phyloP scores from a whole-genome alignment of 78 protist species.

The Chrysochromulina tobinii region DNA sequence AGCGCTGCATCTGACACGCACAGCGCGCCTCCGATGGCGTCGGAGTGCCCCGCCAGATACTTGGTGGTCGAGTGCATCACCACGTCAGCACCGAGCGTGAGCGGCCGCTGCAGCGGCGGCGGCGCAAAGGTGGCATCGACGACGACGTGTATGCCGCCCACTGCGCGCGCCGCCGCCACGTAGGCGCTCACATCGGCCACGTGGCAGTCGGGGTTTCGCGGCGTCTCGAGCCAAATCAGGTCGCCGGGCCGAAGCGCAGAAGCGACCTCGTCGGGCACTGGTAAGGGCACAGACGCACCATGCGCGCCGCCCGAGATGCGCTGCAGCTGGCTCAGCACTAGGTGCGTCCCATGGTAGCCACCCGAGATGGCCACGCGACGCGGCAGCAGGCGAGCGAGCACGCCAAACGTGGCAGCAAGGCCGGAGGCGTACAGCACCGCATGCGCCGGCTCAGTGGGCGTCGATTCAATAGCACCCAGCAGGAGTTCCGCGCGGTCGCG shows the following conservation, averaged over 20 bases:
- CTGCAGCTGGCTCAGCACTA: not conserved
- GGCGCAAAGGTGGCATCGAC: conserved; percentile 49
- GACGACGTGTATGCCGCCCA: conserved; percentile 3
- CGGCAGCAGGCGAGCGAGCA: not conserved
- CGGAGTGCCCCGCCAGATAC: conserved; percentile 36
- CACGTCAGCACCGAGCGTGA: conserved; percentile 35
- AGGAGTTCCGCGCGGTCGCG: not conserved
- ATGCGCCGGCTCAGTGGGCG: not conserved
- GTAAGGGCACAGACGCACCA: not conserved
- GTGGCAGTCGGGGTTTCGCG: conserved; percentile 24
- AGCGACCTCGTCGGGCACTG: not conserved
- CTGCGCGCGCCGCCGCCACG: not conserved
- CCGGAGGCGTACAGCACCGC: conserved; percentile 38
- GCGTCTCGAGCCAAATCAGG: conserved; percentile 40
- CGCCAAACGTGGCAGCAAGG: conserved; percentile 11
- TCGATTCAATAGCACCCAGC: not conserved
- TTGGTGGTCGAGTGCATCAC: conserved; percentile 51
- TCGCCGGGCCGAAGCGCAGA: not conserved
- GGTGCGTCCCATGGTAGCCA: conserved; percentile 39
- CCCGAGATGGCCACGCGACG: not conserved
- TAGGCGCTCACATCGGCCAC: not conserved
- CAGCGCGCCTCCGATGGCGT: conserved; percentile 20
- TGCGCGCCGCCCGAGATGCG: not conserved
- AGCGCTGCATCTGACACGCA: not conserved
- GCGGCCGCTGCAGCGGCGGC: conserved; percentile 28